Conservation (phyloP, 140 eudicot species). For the Stevia rebaudiana region DNA sequence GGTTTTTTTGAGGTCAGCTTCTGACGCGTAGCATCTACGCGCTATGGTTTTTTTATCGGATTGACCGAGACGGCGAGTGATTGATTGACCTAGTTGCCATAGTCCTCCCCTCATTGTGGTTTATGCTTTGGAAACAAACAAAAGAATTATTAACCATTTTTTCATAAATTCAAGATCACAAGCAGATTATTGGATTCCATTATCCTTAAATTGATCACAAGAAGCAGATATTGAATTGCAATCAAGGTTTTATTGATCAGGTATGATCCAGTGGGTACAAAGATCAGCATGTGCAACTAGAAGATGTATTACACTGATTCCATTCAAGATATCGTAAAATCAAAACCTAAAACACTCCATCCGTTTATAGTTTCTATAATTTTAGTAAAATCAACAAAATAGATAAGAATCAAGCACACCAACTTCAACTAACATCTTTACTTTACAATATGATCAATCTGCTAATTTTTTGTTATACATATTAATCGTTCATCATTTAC, state of each 20-base stretch:
- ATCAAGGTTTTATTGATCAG: constrained; percentile 19
- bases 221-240: neutral
- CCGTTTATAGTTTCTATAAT: neutral
- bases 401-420: constrained; percentile 3
- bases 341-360: neutral
- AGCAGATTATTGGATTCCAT: neutral
- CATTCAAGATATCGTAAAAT: neutral
- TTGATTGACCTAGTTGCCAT: constrained; percentile 93
- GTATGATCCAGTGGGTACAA: neutral
- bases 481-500: neutral
- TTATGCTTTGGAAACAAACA: constrained; percentile 22
- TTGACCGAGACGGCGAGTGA: constrained; percentile 90
- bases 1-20: constrained; percentile 90
- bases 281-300: neutral
- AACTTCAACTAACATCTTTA: neutral
- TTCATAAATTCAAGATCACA: constrained; percentile 1
- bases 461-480: too few species aligned
- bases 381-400: neutral
- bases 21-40: constrained; percentile 71
- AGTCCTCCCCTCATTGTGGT: constrained; percentile 87
- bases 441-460: constrained; percentile 2
- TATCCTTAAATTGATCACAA: neutral
- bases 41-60: constrained; percentile 65
- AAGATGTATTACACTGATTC: constrained; percentile 3
- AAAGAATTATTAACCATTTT: neutral